Evolutionary conservation across 2,329 filamentous ascomycete species (phyloP), one percentile per base, ranked within the genome.

Genomic region (Beauveria sp.): DNA sequence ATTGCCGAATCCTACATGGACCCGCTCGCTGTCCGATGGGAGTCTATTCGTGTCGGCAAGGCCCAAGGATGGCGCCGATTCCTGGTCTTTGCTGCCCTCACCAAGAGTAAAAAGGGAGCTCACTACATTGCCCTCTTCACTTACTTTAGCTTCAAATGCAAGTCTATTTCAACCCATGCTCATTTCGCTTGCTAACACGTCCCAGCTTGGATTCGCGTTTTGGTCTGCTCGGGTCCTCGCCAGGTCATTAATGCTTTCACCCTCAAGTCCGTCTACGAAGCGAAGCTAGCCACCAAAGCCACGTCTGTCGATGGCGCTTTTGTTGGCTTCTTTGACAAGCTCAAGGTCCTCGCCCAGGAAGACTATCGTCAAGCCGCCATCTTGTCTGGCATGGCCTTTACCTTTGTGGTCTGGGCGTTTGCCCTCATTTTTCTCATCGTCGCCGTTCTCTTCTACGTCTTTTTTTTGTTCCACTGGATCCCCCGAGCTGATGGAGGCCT

Each of bases 1-100:
- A 89, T 97, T 46, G 91, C 92, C 5, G 91, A 96, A 71, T 93
- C 89, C 71, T 99, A 96, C 67, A 82, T 99, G 64, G 92, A 99
- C 72, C 89, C 85, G 41, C 77, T 97, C 62, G 93, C 93, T 2
- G 91, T 90, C 56, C 86, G 91, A 55, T 81, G 96, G 66, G 91
- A 97, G 73, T 91, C 89, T 75, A 84, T 91, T 70, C 85, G 91
- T n/a, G 72, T 88, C 62, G 88, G 87, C 41, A 80, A 80, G 26
- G 89, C 88, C 48, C 84, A 88, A 67, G 94, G 94, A 37, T 99
- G 88, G 84, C 88, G 87, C 68, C 84, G 93, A 55, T 99, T 96
- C 71, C 75, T 96, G n/a, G 91, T 97, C 66, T 96, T 96, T 71
- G 88, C 91, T 18, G 90, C 91, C 69, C 77, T 97, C 71, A 96